Evolutionary conservation across 2,329 filamentous ascomycete species (phyloP).

Genomic region (Phyllosticta paracitricarpa): DNA sequence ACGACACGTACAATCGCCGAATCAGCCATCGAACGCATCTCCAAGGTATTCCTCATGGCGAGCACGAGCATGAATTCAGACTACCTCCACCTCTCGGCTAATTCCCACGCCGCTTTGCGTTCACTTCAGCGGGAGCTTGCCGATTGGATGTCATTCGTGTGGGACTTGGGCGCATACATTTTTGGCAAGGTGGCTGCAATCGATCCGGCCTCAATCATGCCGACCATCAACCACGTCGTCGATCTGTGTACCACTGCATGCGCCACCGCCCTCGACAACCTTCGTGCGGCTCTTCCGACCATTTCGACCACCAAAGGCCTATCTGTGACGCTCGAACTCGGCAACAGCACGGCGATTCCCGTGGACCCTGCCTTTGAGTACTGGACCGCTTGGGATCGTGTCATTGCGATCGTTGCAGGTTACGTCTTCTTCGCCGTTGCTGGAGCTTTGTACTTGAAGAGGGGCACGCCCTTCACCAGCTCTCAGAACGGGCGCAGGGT

Average conservation of each 20-base stretch:
- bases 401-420: constrained; percentile 68
- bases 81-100: constrained; percentile 27
- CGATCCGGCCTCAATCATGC: constrained; percentile 5
- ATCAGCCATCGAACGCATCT: constrained; percentile 26
- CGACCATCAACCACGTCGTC: neutral
- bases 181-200: neutral
- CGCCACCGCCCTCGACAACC: neutral
- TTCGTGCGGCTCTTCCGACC: constrained; percentile 5
- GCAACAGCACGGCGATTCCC: constrained; percentile 15
- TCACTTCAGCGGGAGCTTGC: constrained; percentile 19
- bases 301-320: constrained; percentile 22
- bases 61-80: constrained; percentile 21
- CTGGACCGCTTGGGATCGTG: constrained; percentile 45
- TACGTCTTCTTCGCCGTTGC: constrained; percentile 67
- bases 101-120: constrained; percentile 27
- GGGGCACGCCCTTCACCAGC: constrained; percentile 58
- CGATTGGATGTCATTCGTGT: neutral
- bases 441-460: constrained; percentile 69
- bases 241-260: neutral
- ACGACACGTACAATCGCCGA: constrained; percentile 19
- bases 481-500: constrained; percentile 44
- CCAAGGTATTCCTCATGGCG: constrained; percentile 20
- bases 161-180: neutral
- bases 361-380: constrained; percentile 30
- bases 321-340: constrained; percentile 26